Percentiles rank a stretch among this genome's conserved stretches.
Evolutionary conservation across 306 rosid species (phyloP).

Genomic region (Quercus parvula): DNA sequence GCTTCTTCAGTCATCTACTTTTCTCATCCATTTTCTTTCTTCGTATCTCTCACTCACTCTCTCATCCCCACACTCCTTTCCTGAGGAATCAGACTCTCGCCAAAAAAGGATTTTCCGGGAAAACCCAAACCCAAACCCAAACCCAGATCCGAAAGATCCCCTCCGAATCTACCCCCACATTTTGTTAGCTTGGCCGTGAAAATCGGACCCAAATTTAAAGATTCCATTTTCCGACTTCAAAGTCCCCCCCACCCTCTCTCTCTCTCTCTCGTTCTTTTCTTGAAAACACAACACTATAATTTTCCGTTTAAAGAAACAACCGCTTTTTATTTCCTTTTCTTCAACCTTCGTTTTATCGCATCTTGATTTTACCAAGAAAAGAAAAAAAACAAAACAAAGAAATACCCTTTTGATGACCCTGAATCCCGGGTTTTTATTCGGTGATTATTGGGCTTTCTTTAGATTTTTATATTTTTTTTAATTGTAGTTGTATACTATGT

Average conservation of each 20-base stretch:
- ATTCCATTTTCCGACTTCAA: conserved; percentile 11
- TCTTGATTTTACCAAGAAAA: background rate
- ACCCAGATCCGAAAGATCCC: conserved; percentile 51
- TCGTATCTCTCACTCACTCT: background rate
- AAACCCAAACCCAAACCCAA: conserved; percentile 23
- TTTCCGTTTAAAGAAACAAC: background rate
- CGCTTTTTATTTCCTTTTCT: background rate
- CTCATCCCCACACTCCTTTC: conserved; percentile 4
- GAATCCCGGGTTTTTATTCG: conserved; percentile 27
- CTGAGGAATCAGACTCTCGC: conserved; percentile 4
- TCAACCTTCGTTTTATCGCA: background rate
- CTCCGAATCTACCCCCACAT: conserved; percentile 16
- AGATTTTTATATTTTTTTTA: conserved; percentile 26
- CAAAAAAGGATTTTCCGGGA: background rate
- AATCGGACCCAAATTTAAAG: conserved; percentile 26
- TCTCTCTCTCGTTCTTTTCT: conserved; percentile 7
- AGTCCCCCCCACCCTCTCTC: background rate
- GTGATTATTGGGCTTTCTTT: conserved; percentile 13
- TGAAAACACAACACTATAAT: conserved; percentile 3
- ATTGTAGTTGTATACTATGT: background rate
- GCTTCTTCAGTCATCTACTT: conserved; percentile 25
- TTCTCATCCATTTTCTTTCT: conserved; percentile 23
- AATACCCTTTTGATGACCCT: conserved; percentile 25
- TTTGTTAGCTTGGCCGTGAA: background rate
- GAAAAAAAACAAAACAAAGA: background rate